A percentile compares a stretch with the other conserved stretches of the same genome.
Evolutionary conservation across 2,329 filamentous ascomycete genomes (phyloP).

Genomic region (Sporothrix phasma): DNA sequence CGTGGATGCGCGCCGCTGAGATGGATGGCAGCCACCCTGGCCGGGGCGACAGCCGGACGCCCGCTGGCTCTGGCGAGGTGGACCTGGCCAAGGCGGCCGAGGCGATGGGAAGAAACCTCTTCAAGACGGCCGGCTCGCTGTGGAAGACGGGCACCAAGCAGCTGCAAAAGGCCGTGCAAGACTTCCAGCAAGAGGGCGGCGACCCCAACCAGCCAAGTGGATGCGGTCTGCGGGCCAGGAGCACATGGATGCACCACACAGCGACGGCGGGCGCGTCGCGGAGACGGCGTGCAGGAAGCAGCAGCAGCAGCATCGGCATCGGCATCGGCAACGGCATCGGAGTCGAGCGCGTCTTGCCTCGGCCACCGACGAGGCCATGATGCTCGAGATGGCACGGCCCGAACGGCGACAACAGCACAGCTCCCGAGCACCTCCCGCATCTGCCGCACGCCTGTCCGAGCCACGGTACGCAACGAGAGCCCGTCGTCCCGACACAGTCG

Average conservation of each 20-base stretch:
- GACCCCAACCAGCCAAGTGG: constrained; percentile 75
- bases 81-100: constrained; percentile 75
- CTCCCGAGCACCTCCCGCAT: neutral
- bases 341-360: too few species aligned
- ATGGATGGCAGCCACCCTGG: constrained; percentile 20
- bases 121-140: constrained; percentile 88
- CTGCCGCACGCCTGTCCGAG: constrained; percentile 22
- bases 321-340: too few species aligned
- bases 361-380: constrained; percentile 63
- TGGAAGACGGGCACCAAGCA: constrained; percentile 95
- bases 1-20: constrained; percentile 1
- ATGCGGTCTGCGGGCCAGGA: constrained; percentile 65
- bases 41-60: constrained; percentile 43
- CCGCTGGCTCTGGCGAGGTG: constrained; percentile 44
- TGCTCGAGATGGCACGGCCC: constrained; percentile 60
- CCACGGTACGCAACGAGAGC: constrained; percentile 27
- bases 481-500: constrained; percentile 36
- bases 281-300: neutral
- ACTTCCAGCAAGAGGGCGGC: constrained; percentile 59
- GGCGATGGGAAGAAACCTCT: constrained; percentile 69
- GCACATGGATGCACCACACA: constrained; percentile 23
- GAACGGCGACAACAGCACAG: constrained; percentile 26
- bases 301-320: neutral
- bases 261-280: neutral
- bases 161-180: constrained; percentile 81